Evolutionary conservation across 345 rosid species (phyloP).

Genomic region (Citrus australasica): DNA sequence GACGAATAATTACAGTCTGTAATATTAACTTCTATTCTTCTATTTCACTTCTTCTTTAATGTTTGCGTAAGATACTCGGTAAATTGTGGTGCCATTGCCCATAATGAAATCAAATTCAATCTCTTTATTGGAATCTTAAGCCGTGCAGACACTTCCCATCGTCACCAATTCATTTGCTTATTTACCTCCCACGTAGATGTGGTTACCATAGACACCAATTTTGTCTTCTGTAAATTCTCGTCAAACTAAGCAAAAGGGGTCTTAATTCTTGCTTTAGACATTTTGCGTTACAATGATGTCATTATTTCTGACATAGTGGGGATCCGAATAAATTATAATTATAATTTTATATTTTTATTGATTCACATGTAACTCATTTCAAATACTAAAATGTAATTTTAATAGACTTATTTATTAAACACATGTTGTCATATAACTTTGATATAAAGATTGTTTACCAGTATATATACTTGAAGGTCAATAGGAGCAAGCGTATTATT

Average conservation of each 20-base stretch:
- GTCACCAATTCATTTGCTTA: constrained; percentile 40
- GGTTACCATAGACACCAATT: constrained; percentile 30
- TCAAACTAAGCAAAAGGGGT: constrained; percentile 23
- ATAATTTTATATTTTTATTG: too few relatives aligned
- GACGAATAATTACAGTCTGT: constrained; percentile 11
- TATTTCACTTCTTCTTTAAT: constrained; percentile 16
- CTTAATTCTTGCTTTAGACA: constrained; percentile 22
- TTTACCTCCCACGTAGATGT: constrained; percentile 10
- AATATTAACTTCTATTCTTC: constrained; percentile 1
- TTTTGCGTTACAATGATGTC: constrained; percentile 31
- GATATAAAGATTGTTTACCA: too few relatives aligned
- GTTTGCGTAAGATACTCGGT: constrained; percentile 7
- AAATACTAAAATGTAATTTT: too few relatives aligned
- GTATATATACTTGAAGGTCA: too few relatives aligned
- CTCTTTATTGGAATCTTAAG: constrained; percentile 39
- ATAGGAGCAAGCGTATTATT: too few relatives aligned
- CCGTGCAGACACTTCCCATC: constrained; percentile 21
- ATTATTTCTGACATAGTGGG: constrained; percentile 24
- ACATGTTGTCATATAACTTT: too few relatives aligned
- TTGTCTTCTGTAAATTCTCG: constrained; percentile 34
- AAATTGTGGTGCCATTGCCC: not conserved
- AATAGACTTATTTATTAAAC: too few relatives aligned
- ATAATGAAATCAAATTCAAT: constrained; percentile 18
- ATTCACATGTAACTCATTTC: too few relatives aligned
- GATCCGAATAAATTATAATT: too few relatives aligned